Evolutionary conservation across 257 asterid genomes (phyloP).

Genomic region (Parsonsia alboflavescens): DNA sequence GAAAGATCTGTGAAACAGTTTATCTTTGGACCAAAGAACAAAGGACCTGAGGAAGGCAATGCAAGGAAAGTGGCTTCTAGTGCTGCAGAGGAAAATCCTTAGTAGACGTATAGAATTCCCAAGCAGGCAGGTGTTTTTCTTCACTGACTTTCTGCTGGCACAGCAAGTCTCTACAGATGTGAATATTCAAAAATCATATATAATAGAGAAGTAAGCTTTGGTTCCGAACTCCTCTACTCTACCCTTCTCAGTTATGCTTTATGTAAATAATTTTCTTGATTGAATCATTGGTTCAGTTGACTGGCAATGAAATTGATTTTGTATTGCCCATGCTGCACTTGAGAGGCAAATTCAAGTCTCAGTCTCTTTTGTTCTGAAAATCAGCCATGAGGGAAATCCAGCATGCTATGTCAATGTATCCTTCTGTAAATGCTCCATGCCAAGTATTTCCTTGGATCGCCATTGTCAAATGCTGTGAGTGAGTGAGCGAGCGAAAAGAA

Average conservation of each 20-base stretch:
- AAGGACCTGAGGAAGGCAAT: conserved; percentile 36
- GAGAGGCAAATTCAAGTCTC: neutral
- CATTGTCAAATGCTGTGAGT: no score
- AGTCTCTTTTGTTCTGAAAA: no score
- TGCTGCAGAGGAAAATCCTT: conserved; percentile 45
- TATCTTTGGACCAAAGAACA: conserved; percentile 45
- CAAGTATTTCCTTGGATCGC: no score
- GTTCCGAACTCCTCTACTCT: neutral
- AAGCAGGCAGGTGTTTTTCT: neutral
- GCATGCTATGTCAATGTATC: no score
- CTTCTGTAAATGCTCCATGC: no score
- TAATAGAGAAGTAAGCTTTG: no score
- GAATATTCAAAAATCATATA: neutral
- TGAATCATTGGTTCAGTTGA: neutral
- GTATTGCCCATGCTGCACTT: no score
- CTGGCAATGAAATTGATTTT: neutral
- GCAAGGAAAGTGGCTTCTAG: conserved; percentile 31
- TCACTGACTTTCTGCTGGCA: no score
- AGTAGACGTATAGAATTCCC: conserved; percentile 11
- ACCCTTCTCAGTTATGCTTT: neutral
- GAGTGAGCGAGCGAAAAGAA: no score
- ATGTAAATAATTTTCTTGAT: neutral
- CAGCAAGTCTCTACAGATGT: no score
- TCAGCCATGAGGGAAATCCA: no score
- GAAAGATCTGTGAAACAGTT: conserved; percentile 59